Base-by-base conservation (phyloP, 768 basidiomycete species). In the Termitomyces titanicus region DNA sequence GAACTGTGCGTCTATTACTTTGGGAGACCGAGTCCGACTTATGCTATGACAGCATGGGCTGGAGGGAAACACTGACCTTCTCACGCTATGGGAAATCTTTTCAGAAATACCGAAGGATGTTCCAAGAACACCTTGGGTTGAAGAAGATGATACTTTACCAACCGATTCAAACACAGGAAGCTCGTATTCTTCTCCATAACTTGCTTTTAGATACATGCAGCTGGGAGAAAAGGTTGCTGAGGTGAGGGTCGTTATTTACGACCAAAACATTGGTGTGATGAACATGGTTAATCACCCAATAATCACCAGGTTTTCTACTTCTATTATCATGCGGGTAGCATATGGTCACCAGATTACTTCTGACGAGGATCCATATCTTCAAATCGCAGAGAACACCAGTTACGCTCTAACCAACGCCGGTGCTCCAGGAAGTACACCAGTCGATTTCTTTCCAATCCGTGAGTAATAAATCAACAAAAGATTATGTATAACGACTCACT, bases 311-410 rank as follows among this genome's bases (percentile, higher is more conserved):
- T 55, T 38, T 56, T 60, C 44, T 27, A 58, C 51, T 3, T 58
- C 60, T 5, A 62, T 62, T 9, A 68, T 68, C 31, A 64, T 70
- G 60, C 53, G 55, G 24, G 43, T 67, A 6, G 62, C 70, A 2
- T 73, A 71, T 50, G 75, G 76, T 3, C 66, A 73, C 33, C 57
- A 61, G 9, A 60, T 73, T 29, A 56, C 58, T 9, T 64, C 64
- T 3, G 54, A 62, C 33, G 68, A 74, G 5, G 77, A 81, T 53
- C 68, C 68, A 3, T 69, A 73, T 47, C 61, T 81, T 18, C 39
- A 62, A 3, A 58, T 72, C 3, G 72, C 70, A 5, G 69, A 77
- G 33, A 57, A 63, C 13, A 66, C 68, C 15, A 57, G 67, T 18
- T 45, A 64, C 12, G 56, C 67, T 51, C 44, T 69, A 52, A 31